Percentiles rank a stretch among this genome's conserved stretches.
Conservation (phyloP, 441 rosid genomes). For the Daphne laureola region DNA sequence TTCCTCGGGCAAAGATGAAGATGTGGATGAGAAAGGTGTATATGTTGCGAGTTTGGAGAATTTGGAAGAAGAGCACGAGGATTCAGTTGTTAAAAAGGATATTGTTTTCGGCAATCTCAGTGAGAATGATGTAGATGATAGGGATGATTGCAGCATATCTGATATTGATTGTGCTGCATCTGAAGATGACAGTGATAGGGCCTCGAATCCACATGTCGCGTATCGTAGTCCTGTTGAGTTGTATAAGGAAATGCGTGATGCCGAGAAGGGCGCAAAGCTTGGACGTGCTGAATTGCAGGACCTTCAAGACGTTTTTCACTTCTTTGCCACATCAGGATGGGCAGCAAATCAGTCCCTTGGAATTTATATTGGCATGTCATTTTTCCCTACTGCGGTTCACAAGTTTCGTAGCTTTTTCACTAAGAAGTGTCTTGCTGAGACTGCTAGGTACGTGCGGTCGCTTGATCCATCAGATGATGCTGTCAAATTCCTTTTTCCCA, state of each 20-base stretch:
- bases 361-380: constrained; percentile 65
- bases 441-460: constrained; percentile 40
- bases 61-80: constrained; percentile 2
- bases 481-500: constrained; percentile 65
- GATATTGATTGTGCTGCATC: constrained; percentile 6
- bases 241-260: constrained; percentile 34
- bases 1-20: constrained; percentile 17
- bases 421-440: constrained; percentile 36
- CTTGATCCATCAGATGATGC: constrained; percentile 63
- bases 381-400: constrained; percentile 64
- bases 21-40: constrained; percentile 7
- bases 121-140: constrained; percentile 16
- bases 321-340: constrained; percentile 60
- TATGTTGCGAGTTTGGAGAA: not conserved
- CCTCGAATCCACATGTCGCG: constrained; percentile 18
- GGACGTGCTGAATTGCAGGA: constrained; percentile 33
- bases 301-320: constrained; percentile 39
- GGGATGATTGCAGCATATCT: constrained; percentile 5
- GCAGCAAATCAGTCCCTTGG: constrained; percentile 84
- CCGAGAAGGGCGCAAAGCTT: constrained; percentile 29
- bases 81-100: constrained; percentile 9
- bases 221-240: constrained; percentile 43
- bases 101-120: not conserved
- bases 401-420: constrained; percentile 46
- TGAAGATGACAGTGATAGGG: constrained; percentile 9